Percentiles rank a stretch among this genome's conserved stretches.
These are phyloP conservation scores for Trichoderma sp. DNA, from an alignment of 2,329 filamentous ascomycete genomes.

Conservation along the genomic window DNA sequence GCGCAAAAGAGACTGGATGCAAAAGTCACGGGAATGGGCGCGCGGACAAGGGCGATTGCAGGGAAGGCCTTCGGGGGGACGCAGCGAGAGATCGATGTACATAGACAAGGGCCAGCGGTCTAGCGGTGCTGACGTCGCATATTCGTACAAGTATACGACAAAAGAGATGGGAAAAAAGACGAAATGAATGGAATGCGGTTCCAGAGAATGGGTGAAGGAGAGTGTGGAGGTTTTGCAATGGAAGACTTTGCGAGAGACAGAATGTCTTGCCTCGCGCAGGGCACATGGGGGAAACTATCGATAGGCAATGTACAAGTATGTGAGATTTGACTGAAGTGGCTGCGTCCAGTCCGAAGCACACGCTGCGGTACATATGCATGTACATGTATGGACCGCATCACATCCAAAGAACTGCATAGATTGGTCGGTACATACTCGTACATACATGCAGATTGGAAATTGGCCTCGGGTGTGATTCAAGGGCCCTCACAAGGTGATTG, in stretches of 20 bases:
- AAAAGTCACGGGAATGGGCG: slow-evolving; percentile 11
- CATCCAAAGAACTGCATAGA: not conserved
- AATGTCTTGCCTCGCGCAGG: not conserved
- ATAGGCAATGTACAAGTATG: not conserved
- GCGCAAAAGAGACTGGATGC: not conserved
- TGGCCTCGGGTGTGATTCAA: not conserved
- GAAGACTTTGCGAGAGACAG: not conserved
- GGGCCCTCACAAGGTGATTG: not conserved
- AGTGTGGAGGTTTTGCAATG: not conserved
- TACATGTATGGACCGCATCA: not conserved
- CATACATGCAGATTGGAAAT: not conserved
- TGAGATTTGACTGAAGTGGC: not conserved
- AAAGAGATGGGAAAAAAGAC: not conserved
- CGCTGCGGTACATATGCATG: not conserved
- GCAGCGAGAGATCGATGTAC: slow-evolving; percentile 15
- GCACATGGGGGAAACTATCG: not conserved
- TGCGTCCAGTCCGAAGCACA: not conserved
- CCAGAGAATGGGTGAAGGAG: not conserved
- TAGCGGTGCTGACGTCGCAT: slow-evolving; percentile 11
- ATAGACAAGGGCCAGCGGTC: slow-evolving; percentile 16
- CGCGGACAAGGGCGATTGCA: slow-evolving; percentile 20
- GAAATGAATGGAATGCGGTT: not conserved
- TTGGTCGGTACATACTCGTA: not conserved
- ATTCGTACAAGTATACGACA: not conserved
- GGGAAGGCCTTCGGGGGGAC: slow-evolving; percentile 2